Conservation (phyloP, 495 filamentous ascomycete species). For the Choiromyces venosus region DNA sequence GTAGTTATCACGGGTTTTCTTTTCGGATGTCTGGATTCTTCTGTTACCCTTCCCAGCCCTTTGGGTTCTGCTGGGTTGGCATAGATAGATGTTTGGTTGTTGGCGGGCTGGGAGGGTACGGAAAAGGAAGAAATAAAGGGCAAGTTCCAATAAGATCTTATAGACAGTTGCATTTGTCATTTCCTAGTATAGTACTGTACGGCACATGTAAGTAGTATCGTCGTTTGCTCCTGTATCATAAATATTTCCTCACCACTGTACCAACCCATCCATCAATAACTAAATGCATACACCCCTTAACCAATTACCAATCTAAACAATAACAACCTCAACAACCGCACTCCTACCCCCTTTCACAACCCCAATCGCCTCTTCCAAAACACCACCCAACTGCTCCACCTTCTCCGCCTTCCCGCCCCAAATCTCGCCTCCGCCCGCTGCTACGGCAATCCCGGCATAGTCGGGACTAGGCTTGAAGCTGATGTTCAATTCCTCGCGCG, state of each 20-base stretch:
- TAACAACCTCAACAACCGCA: constrained; percentile 58
- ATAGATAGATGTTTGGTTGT: no score
- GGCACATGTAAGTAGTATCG: no score
- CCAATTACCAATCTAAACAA: constrained; percentile 14
- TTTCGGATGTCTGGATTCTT: no score
- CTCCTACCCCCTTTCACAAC: constrained; percentile 60
- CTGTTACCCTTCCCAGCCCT: no score
- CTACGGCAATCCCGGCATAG: constrained; percentile 85
- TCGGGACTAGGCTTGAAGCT: constrained; percentile 80
- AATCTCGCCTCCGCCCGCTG: constrained; percentile 71
- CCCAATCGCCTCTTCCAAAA: constrained; percentile 61
- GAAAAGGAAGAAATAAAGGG: no score
- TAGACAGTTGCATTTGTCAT: no score
- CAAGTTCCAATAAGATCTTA: no score
- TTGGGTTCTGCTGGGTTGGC: no score
- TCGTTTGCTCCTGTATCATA: no score
- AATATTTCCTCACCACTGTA: background rate
- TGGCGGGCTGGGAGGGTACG: no score
- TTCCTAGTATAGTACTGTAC: no score
- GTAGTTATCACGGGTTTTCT: no score
- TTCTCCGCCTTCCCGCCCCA: constrained; percentile 59
- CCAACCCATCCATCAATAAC: background rate
- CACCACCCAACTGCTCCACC: constrained; percentile 55
- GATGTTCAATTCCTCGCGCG: constrained; percentile 85
- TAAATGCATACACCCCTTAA: background rate